Percentiles rank a stretch among this genome's conserved stretches.
Conservation (phyloP, 2,329 filamentous ascomycete genomes). For the Venturiaceae sp. region DNA sequence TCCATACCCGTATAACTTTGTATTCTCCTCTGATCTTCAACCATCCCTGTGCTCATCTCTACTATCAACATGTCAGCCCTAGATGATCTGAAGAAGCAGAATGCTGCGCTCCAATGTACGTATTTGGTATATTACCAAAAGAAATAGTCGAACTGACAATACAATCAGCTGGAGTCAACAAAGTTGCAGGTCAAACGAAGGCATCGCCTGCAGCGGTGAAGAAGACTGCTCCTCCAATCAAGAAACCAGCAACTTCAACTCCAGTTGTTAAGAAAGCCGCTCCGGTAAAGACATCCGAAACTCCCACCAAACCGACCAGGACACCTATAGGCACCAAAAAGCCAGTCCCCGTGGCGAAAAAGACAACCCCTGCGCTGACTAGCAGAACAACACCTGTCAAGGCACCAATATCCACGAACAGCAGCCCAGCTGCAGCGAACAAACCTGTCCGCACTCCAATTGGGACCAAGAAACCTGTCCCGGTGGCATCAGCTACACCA, state of each 20-base stretch:
- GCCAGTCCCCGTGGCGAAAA: conserved; percentile 10
- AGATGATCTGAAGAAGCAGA: conserved; percentile 31
- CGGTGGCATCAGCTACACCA: conserved; percentile 6
- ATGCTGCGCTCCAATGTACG: conserved; percentile 30
- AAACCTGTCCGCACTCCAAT: conserved; percentile 12
- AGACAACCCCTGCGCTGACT: conserved; percentile 10
- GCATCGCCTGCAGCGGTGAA: background rate
- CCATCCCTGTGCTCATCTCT: background rate
- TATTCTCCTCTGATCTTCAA: background rate
- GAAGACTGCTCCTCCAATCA: conserved; percentile 11
- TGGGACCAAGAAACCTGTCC: conserved; percentile 12
- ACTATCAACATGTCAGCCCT: conserved; percentile 13
- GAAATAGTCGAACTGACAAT: too few relatives aligned
- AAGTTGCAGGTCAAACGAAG: background rate
- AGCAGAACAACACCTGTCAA: conserved; percentile 12
- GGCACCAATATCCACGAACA: conserved; percentile 10
- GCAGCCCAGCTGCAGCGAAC: conserved; percentile 4
- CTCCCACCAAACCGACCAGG: conserved; percentile 6
- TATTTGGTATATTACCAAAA: too few relatives aligned
- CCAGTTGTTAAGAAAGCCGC: conserved; percentile 9
- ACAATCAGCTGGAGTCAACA: background rate
- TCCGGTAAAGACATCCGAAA: conserved; percentile 3
- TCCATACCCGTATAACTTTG: background rate
- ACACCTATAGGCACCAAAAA: conserved; percentile 15
- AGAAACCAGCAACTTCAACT: conserved; percentile 14